Evolutionary conservation across 768 basidiomycete species (phyloP).

Genomic region (Russula virescens): DNA sequence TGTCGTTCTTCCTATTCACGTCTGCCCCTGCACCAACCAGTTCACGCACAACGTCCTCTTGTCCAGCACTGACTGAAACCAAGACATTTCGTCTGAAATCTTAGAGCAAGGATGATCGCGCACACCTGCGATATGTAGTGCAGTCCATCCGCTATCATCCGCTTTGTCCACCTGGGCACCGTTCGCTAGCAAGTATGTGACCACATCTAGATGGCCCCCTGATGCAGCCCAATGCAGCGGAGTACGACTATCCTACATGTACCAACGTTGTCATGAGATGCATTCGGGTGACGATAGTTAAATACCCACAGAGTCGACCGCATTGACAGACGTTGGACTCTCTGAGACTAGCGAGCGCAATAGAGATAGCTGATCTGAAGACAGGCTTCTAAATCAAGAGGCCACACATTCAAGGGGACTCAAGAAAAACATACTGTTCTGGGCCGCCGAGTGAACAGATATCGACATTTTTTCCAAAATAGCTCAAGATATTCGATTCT

Average conservation of each 20-base stretch:
- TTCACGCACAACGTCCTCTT: conserved; percentile 67
- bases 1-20: conserved; percentile 73
- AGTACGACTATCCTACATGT: conserved; percentile 63
- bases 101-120: not conserved
- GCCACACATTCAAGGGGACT: not conserved
- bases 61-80: conserved; percentile 69
- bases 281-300: not conserved
- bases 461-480: conserved; percentile 24
- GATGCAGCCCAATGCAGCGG: conserved; percentile 85
- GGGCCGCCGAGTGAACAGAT: conserved; percentile 60
- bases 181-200: conserved; percentile 61
- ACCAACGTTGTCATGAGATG: not conserved
- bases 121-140: conserved; percentile 74
- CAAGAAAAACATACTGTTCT: conserved; percentile 45
- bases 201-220: conserved; percentile 63
- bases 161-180: conserved; percentile 60
- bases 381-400: not conserved
- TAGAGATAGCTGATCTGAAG: conserved; percentile 62
- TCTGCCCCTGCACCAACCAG: conserved; percentile 80
- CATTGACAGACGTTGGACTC: conserved; percentile 55
- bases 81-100: conserved; percentile 6
- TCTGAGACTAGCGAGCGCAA: conserved; percentile 59
- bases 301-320: conserved; percentile 51
- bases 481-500: not conserved
- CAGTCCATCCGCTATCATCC: conserved; percentile 69